Evolutionary conservation across 2,329 filamentous ascomycete species (phyloP), one percentile per base, ranked within the genome.

Genomic region (Westerdykella sp.): DNA sequence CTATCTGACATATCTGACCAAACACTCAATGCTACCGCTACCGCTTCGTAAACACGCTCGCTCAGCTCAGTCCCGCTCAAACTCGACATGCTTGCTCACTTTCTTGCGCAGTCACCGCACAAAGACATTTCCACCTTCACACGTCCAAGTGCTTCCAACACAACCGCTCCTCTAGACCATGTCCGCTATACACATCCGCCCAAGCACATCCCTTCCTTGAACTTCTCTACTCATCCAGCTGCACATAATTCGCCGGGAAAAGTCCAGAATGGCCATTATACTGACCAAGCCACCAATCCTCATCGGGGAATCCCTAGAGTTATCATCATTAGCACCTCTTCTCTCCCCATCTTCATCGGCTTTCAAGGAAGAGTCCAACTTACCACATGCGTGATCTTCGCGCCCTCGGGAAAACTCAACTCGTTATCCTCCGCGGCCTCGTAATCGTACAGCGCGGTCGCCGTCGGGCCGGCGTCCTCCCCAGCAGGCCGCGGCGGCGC

Each of bases 241-340:
- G 62, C 34, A 75, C 73, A 45, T 76, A 76, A 54, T 75, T 75
- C 36, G 72, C 69, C 18, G 71, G 71, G 79, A 98, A 98, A 37
- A 98, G 76, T 48, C 93, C 93, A 23, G 79, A 78, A 45, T 83
- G 78, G 40, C 89, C 89, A 21, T 82, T 76, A 67, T 85, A 94
- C 59, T 86, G 81, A 45, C 93, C 93, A 57, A 91, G 85, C 93
- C 93, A 98, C 93, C 93, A 98, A 64, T 98, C 93, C 53, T 97
- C 91, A 59, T 97, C 93, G 2, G 93, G 93, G 69, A 97, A 97
- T 73, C 96, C 87, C 83, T 85, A 11, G 43, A 35, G 35, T 62
- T 56, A 71, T 66, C 10, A 9, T 37, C 22, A 40, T 12, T 15
- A 13, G 7, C 25, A 16, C n/a, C 36, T 38, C 36, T 21, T n/a